Conservation (phyloP, 768 basidiomycete genomes). For the Pisolithus marmoratus region DNA sequence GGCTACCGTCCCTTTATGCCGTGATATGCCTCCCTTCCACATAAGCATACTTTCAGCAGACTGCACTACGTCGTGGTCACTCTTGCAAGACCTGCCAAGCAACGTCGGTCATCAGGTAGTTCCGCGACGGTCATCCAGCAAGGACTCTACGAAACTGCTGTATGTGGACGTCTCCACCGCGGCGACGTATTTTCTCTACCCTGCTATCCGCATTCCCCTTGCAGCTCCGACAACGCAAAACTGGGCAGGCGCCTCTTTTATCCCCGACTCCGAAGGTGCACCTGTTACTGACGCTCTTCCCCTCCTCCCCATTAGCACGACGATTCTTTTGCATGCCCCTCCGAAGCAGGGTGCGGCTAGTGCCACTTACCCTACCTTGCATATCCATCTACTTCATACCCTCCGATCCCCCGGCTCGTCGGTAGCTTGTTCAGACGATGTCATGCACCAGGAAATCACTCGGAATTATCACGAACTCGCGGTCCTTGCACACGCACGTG, state of each 20-base stretch:
- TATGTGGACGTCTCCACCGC: constrained; percentile 32
- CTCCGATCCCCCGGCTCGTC: constrained; percentile 39
- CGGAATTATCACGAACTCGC: constrained; percentile 66
- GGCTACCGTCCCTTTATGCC: constrained; percentile 30
- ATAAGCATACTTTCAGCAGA: constrained; percentile 60
- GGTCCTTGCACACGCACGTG: constrained; percentile 43
- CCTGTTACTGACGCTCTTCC: constrained; percentile 27
- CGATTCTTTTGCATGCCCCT: constrained; percentile 53
- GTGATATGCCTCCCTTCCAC: constrained; percentile 48
- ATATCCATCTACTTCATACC: constrained; percentile 56
- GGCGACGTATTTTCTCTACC: constrained; percentile 46
- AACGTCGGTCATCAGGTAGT: constrained; percentile 17
- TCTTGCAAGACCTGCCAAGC: constrained; percentile 34
- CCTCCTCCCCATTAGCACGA: constrained; percentile 51
- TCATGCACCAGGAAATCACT: constrained; percentile 49
- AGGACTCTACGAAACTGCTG: constrained; percentile 26
- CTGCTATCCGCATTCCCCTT: constrained; percentile 37
- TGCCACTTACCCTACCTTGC: constrained; percentile 42
- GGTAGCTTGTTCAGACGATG: constrained; percentile 26
- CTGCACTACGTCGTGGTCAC: constrained; percentile 52
- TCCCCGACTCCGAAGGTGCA: constrained; percentile 28
- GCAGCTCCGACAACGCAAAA: constrained; percentile 30
- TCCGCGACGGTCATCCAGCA: constrained; percentile 24
- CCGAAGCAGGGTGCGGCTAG: constrained; percentile 34
- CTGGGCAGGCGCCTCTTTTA: constrained; percentile 22